Percentiles rank a stretch among this genome's conserved stretches.
Conservation (phyloP, 306 rosid genomes). For the Pterocarpus santalinus region DNA sequence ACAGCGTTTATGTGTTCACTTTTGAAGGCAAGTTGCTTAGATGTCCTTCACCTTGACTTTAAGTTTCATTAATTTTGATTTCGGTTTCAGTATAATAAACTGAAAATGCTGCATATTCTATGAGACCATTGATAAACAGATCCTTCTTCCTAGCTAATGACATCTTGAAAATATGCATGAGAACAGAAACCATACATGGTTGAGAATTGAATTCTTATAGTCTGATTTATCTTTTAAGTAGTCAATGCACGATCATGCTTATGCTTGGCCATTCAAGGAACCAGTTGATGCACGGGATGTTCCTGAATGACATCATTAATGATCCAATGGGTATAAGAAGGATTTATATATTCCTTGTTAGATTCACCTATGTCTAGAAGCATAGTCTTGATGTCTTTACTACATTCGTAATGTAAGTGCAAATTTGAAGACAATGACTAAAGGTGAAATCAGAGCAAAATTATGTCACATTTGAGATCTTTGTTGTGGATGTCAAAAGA, state of each 20-base stretch:
- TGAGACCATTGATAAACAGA: constrained; percentile 1
- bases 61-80: constrained; percentile 19
- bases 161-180: not conserved
- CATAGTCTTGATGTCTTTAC: constrained; percentile 12
- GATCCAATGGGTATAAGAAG: constrained; percentile 86
- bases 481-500: constrained; percentile 87
- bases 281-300: constrained; percentile 95
- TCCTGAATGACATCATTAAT: constrained; percentile 93
- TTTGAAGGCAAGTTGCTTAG: constrained; percentile 70
- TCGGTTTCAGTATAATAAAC: not conserved
- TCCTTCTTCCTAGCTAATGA: not conserved
- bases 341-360: constrained; percentile 19
- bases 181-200: not conserved
- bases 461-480: constrained; percentile 95
- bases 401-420: constrained; percentile 37
- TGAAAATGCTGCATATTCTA: constrained; percentile 25
- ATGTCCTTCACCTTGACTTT: constrained; percentile 28
- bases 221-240: constrained; percentile 49
- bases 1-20: constrained; percentile 82
- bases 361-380: constrained; percentile 10
- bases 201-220: constrained; percentile 30
- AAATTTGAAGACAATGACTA: constrained; percentile 94
- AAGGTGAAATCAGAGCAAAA: constrained; percentile 95
- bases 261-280: constrained; percentile 98
- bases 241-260: constrained; percentile 85